Percentiles rank a stretch among this genome's conserved stretches.
Conservation (phyloP, 306 rosid genomes). For the Datisca glomerata region DNA sequence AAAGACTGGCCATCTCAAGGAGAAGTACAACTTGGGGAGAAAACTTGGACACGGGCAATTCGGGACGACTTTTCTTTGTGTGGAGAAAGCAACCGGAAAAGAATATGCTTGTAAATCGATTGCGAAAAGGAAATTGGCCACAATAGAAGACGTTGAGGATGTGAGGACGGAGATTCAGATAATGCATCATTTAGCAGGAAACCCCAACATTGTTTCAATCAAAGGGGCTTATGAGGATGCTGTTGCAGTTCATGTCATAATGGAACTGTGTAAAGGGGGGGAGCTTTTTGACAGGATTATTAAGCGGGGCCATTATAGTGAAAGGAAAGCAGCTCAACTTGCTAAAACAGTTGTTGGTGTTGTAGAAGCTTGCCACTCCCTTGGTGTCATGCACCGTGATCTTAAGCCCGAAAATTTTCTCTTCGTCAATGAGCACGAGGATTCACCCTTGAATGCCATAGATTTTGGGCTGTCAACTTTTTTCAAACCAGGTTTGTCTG, state of each 20-base stretch:
- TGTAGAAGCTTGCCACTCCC: not conserved
- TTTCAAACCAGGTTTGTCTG: not conserved
- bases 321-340: slow-evolving; percentile 30
- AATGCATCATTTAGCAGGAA: slow-evolving; percentile 44
- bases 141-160: slow-evolving; percentile 45
- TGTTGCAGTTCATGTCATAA: not conserved
- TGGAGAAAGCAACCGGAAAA: slow-evolving; percentile 14
- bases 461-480: not conserved
- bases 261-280: slow-evolving; percentile 43
- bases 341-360: slow-evolving; percentile 30
- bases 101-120: slow-evolving; percentile 40
- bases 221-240: slow-evolving; percentile 34
- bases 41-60: slow-evolving; percentile 51
- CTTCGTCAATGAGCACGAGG: not conserved
- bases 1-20: slow-evolving; percentile 9
- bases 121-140: slow-evolving; percentile 12
- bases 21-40: slow-evolving; percentile 25
- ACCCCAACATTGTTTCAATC: slow-evolving; percentile 31
- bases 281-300: slow-evolving; percentile 45
- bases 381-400: not conserved
- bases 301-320: slow-evolving; percentile 42
- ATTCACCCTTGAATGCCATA: not conserved
- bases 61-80: slow-evolving; percentile 35
- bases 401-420: not conserved
- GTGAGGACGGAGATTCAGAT: slow-evolving; percentile 60